Percentiles rank a stretch among this genome's conserved stretches.
phyloP scores from a whole-genome alignment of 2,329 filamentous ascomycete species.

The Aspergillus floridensis region DNA sequence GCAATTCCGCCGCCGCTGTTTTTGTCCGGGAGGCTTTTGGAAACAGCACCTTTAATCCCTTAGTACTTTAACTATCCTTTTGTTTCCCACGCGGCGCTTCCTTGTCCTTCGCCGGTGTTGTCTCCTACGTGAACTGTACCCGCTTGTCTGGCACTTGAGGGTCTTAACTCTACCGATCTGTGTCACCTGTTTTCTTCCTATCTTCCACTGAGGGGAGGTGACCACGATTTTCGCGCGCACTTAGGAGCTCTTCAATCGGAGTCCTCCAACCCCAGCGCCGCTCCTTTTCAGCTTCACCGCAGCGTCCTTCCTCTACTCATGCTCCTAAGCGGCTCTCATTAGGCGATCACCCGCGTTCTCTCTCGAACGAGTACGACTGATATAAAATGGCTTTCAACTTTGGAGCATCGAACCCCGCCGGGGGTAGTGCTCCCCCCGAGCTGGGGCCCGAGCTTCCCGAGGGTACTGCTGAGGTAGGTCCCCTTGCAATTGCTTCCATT shows the following conservation, averaged over 20 bases:
- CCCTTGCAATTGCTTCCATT: background rate
- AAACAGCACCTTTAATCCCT: background rate
- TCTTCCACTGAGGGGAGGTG: slow-evolving; percentile 27
- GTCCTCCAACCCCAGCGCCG: slow-evolving; percentile 44
- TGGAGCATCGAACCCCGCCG: slow-evolving; percentile 47
- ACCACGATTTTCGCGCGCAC: slow-evolving; percentile 48
- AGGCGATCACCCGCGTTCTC: slow-evolving; percentile 37
- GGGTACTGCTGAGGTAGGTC: slow-evolving; percentile 73
- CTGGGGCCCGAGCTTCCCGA: slow-evolving; percentile 68
- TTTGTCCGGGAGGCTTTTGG: slow-evolving; percentile 14
- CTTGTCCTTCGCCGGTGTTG: background rate
- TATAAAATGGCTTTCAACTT: slow-evolving; percentile 64
- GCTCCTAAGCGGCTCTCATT: slow-evolving; percentile 34
- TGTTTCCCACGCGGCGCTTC: background rate
- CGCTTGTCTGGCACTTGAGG: background rate
- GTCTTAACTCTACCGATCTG: slow-evolving; percentile 8
- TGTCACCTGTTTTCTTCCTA: slow-evolving; percentile 11
- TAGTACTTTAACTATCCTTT: background rate
- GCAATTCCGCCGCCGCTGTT: slow-evolving; percentile 18
- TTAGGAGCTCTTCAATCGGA: slow-evolving; percentile 42
- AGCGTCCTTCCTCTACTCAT: slow-evolving; percentile 39
- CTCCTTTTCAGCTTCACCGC: slow-evolving; percentile 40
- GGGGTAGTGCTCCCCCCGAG: slow-evolving; percentile 42
- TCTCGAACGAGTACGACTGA: slow-evolving; percentile 38
- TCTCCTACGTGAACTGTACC: background rate